Evolutionary conservation across 73 alveolate genomes (phyloP), one percentile per base, ranked within the genome.

Genomic region (Paramecium sonneborni): DNA sequence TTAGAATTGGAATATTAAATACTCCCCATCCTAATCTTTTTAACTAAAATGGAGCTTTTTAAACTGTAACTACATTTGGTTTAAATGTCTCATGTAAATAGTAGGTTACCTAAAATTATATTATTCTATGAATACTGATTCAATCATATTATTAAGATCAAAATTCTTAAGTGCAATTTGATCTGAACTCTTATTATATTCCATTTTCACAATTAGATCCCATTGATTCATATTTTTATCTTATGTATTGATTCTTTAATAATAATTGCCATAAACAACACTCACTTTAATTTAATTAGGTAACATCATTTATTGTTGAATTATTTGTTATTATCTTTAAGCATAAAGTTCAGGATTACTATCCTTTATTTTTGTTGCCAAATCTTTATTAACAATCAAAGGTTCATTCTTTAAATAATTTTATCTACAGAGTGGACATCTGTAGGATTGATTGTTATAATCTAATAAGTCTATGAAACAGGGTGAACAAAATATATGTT

Each of bases 371-470:
- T 67, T 67, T 67, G 20, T 26, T 5, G 38, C 38, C 12, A 67
- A 26, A 12, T 67, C 84, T 67, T 30, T 21, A 67, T 67, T 67
- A 6, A 67, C 18, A 23, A 67, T 67, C 11, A 67, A 67, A 1
- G 84, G 84, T 67, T 32, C 84, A 30, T 67, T 32, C 11, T 67
- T 30, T 3, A 1, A 2, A 12, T 26, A 30, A 67, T 1, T 24
- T 67, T 67, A 30, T 67, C 84, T 67, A 12, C 84, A 67, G 6
- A 67, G 15, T 26, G 84, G 84, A 67, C 84, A 67, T 28, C 23
- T 67, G 9, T 30, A 67, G 1, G 38, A 30, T 30, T 67, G 12
- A 32, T 26, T 32, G 32, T 26, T 30, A 6, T 67, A 32, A 67
- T 67, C 84, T 67, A 67, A 26, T 67, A 67, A 32, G 18, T 26